Base-by-base conservation (phyloP, 805 yeast species). In the Candida ipomoeae region DNA sequence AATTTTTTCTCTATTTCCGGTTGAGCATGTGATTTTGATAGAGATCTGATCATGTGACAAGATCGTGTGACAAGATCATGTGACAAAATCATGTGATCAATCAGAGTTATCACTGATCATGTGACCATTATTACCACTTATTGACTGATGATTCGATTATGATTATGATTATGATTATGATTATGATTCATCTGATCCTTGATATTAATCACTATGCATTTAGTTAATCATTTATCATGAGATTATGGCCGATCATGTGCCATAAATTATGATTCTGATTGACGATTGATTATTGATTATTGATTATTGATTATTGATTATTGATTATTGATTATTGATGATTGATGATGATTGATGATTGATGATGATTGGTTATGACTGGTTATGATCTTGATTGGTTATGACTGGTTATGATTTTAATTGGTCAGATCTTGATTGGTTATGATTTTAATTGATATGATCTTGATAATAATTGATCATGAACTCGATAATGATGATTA, bases 321-420 rank as follows among this genome's bases (percentile, higher is more conserved):
- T n/a, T 32, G 35, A 32, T 32, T 32, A 14, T 43, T 45, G 41
- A 46, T 50, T 44, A 36, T 39, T 49, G 36, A n/a, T 33, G 15
- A 33, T 40, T 44, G 45, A 18, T 17, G 32, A 13, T 31, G 15
- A 7, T 21, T 15, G 15, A 17, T 14, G 1, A 33, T 14, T 13
- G 36, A 13, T 33, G 1, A 15, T 15, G 6, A n/a, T n/a, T 33
- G 36, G 7, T 33, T n/a, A 33, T 33, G 36, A 33, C 3, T 33
- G 36, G 8, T 33, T n/a, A 33, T 33, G n/a, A 33, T 33, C n/a
- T 4, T 33, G 36, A 33, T 34, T 34, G 36, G 15, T 33, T 33
- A 33, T 33, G 36, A 33, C 8, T n/a, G 36, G 6, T 33, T n/a
- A 33, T 33, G n/a, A 33, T 7, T 6, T 14, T 34, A 18, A 6